Conservation (phyloP, 805 yeast genomes). For the Cyberlindnera sargentensis region DNA sequence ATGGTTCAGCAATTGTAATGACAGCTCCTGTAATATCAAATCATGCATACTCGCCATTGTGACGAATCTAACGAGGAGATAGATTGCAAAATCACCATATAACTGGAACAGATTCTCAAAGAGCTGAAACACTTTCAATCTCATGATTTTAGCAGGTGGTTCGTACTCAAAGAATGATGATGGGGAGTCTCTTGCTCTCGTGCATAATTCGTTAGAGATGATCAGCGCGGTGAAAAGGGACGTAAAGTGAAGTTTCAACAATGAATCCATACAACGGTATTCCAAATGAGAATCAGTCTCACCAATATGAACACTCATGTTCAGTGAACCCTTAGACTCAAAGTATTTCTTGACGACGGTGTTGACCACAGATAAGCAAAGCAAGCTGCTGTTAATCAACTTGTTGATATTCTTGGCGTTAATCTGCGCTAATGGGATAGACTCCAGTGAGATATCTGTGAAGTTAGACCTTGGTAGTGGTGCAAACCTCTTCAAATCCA, state of each 20-base stretch:
- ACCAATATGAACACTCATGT: conserved; percentile 3
- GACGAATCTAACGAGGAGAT: conserved; percentile 29
- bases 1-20: conserved; percentile 26
- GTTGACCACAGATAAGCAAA: conserved; percentile 6
- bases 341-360: conserved; percentile 6
- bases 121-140: conserved; percentile 17
- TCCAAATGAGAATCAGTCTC: conserved; percentile 5
- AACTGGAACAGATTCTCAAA: conserved; percentile 30
- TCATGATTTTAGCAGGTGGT: conserved; percentile 16
- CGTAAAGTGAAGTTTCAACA: conserved; percentile 14
- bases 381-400: conserved; percentile 9
- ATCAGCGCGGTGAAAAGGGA: conserved; percentile 8
- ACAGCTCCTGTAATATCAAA: conserved; percentile 27
- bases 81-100: conserved; percentile 31
- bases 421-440: conserved; percentile 6
- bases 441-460: conserved; percentile 8
- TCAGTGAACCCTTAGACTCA: conserved; percentile 1
- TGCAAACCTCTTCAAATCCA: conserved; percentile 15
- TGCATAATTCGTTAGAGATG: conserved; percentile 11
- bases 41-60: conserved; percentile 27
- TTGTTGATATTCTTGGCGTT: conserved; percentile 12
- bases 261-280: conserved; percentile 7
- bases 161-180: conserved; percentile 6
- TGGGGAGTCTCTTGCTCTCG: conserved; percentile 14
- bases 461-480: conserved; percentile 23